Evolutionary conservation across 225 moss, liverwort and hornwort genomes (phyloP).

Genomic region (Lunularia cruciata): DNA sequence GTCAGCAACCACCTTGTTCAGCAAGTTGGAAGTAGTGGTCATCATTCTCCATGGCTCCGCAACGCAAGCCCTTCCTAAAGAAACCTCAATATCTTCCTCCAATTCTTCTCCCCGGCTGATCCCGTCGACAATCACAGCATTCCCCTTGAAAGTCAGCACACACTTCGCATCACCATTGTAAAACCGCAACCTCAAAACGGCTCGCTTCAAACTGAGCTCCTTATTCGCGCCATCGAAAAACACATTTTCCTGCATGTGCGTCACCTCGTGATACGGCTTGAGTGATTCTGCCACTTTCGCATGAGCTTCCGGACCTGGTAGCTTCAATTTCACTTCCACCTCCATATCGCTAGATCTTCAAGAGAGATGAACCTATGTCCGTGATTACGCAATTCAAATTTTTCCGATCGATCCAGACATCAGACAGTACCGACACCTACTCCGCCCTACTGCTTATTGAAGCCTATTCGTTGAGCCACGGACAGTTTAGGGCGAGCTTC

Average conservation of each 20-base stretch:
- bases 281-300: slow-evolving; percentile 71
- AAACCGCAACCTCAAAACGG: slow-evolving; percentile 84
- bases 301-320: slow-evolving; percentile 64
- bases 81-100: slow-evolving; percentile 87
- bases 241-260: slow-evolving; percentile 86
- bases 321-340: slow-evolving; percentile 90
- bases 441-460: slow-evolving; percentile 13
- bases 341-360: slow-evolving; percentile 71
- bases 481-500: slow-evolving; percentile 24
- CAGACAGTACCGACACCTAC: background rate
- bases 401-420: no score
- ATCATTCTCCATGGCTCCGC: slow-evolving; percentile 57
- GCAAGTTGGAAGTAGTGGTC: slow-evolving; percentile 47
- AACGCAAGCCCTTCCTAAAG: slow-evolving; percentile 65
- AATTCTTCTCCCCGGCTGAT: slow-evolving; percentile 90
- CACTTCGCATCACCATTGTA: slow-evolving; percentile 76
- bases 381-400: no score
- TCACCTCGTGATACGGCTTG: slow-evolving; percentile 59
- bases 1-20: slow-evolving; percentile 60
- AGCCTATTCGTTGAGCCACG: slow-evolving; percentile 24
- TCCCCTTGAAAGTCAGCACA: slow-evolving; percentile 74
- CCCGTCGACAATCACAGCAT: slow-evolving; percentile 81
- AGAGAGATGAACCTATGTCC: background rate
- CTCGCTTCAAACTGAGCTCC: slow-evolving; percentile 70
- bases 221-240: slow-evolving; percentile 79